phyloP scores from a whole-genome alignment of 2,329 filamentous ascomycete species.

The Reticulascus tulasneorum region DNA sequence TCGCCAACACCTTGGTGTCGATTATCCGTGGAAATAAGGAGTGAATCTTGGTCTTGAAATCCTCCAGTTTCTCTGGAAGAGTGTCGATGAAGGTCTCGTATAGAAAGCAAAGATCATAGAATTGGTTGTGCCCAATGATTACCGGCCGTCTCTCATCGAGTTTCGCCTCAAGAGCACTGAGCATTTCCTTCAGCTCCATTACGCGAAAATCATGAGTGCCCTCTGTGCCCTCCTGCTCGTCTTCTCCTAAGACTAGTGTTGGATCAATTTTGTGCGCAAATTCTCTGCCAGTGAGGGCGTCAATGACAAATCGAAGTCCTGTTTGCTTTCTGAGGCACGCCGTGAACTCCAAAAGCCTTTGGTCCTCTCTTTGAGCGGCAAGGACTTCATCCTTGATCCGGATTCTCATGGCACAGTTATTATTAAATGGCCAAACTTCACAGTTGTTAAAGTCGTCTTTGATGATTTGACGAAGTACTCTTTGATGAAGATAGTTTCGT shows the following conservation, averaged over 20 bases:
- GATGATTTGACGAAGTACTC: too few species aligned
- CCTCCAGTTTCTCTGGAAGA: slow-evolving; percentile 48
- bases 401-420: too few species aligned
- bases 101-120: slow-evolving; percentile 61
- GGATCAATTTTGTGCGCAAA: slow-evolving; percentile 6
- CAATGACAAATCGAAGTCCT: slow-evolving; percentile 21
- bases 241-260: background rate
- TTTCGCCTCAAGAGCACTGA: slow-evolving; percentile 15
- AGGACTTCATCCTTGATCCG: too few species aligned
- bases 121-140: slow-evolving; percentile 62
- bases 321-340: slow-evolving; percentile 2
- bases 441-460: too few species aligned
- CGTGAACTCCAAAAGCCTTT: too few species aligned
- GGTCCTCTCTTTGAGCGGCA: too few species aligned
- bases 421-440: too few species aligned
- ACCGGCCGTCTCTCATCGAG: slow-evolving; percentile 29
- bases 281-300: slow-evolving; percentile 1
- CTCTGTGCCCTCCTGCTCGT: background rate
- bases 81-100: slow-evolving; percentile 58
- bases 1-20: slow-evolving; percentile 59
- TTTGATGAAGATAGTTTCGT: too few species aligned
- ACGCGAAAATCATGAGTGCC: background rate
- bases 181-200: background rate
- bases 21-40: slow-evolving; percentile 43
- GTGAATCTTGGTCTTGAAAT: slow-evolving; percentile 49